These are phyloP conservation scores for Xylaria polymorpha DNA, from an alignment of 2,329 filamentous ascomycete genomes.

Conservation along the genomic window DNA sequence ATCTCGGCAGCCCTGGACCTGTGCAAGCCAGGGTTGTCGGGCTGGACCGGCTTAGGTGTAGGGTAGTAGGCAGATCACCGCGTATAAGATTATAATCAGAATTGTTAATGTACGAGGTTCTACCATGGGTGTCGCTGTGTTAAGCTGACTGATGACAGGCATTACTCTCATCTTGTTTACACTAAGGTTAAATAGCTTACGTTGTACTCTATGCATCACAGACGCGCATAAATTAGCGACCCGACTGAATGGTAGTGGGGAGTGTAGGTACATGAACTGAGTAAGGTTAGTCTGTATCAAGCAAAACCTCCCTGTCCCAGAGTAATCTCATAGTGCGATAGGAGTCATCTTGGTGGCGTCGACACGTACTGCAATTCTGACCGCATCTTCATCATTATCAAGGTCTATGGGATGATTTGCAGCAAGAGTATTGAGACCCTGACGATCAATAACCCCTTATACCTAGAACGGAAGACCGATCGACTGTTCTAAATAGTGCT, in stretches of 20 bases:
- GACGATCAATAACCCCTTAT: neutral
- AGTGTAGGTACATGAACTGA: neutral
- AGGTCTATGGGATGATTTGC: neutral
- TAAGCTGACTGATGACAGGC: slow-evolving; percentile 9
- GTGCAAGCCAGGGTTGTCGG: neutral
- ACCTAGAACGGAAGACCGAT: neutral
- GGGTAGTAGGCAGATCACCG: slow-evolving; percentile 8
- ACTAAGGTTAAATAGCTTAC: neutral
- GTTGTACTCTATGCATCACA: slow-evolving; percentile 13
- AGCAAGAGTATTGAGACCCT: neutral
- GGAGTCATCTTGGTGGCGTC: neutral
- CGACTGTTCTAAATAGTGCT: neutral
- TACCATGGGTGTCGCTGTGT: slow-evolving; percentile 12
- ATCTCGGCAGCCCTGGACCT: neutral
- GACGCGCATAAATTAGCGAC: slow-evolving; percentile 33
- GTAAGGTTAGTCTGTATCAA: neutral
- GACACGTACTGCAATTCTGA: slow-evolving; percentile 12
- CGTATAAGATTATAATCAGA: slow-evolving; percentile 25
- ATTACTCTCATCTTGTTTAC: neutral
- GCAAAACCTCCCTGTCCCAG: neutral
- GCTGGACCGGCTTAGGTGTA: slow-evolving; percentile 4
- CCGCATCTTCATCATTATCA: slow-evolving; percentile 18
- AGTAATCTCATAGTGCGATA: neutral
- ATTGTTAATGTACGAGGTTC: slow-evolving; percentile 15
- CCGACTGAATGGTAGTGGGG: slow-evolving; percentile 32